Evolutionary conservation across 345 rosid species (phyloP), one percentile per base, ranked within the genome.

Genomic region (Euphorbia pulcherrima): DNA sequence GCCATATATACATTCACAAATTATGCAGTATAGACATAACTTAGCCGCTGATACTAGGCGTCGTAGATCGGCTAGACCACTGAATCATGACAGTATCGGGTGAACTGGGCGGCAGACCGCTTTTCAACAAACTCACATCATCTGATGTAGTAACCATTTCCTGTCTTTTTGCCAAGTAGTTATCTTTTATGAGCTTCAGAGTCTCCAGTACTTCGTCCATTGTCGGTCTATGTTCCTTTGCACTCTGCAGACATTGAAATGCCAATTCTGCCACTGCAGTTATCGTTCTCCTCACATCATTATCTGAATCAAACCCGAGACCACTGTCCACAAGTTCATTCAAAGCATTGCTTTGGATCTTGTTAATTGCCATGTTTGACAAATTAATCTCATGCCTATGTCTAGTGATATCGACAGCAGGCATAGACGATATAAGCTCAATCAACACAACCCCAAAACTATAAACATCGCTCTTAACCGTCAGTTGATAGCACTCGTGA

Each of bases 321-420:
- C 74, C 58, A 1, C 44, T 73, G 67, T 90, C 97, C 26, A 93
- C 94, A 33, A 93, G 89, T 71, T 88, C 90, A 13, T 83, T 84
- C 67, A 93, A 52, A 12, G 82, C 77, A 0, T 73, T 77, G 71
- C 71, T 81, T 62, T 84, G 92, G 68, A 90, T 93, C 84, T 86
- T 93, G n/a, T 72, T 83, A 58, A 89, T 77, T 26, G 94, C 94
- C 94, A 93, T 69, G 72, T 78, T 83, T 0, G 94, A 86, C 53
- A 93, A 71, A 71, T 93, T 93, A 64, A 93, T 90, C 76, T 93
- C 94, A 5, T 86, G 92, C 18, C 88, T 78, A 33, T 87, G 88
- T 75, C 98, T 85, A 0, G 82, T 86, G 76, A 93, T 89, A 60
- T 93, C 98, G 28, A 93, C 98, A 0, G 96, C 97, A 40, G 94